Percentiles rank a stretch among this genome's conserved stretches.
phyloP scores from a whole-genome alignment of 768 basidiomycete species.

The Heimioporus sp. region DNA sequence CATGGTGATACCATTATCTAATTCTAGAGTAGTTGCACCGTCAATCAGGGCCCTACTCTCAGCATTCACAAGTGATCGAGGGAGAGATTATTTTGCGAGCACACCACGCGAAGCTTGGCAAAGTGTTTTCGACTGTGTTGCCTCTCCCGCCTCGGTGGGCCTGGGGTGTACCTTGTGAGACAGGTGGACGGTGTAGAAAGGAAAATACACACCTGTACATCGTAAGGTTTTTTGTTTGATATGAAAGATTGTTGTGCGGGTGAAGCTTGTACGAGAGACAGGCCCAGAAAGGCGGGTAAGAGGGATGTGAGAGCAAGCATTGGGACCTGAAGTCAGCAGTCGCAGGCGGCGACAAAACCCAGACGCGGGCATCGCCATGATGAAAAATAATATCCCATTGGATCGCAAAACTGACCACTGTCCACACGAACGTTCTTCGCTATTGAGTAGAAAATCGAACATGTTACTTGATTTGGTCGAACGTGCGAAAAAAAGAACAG shows the following conservation, averaged over 20 bases:
- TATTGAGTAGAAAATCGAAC: neutral
- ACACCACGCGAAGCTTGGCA: slow-evolving; percentile 78
- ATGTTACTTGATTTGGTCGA: slow-evolving; percentile 22
- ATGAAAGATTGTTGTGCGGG: slow-evolving; percentile 28
- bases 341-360: neutral
- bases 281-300: neutral
- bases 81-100: slow-evolving; percentile 9
- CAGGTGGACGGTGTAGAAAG: neutral
- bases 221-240: slow-evolving; percentile 37
- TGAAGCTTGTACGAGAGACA: slow-evolving; percentile 19
- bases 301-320: slow-evolving; percentile 18
- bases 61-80: slow-evolving; percentile 3
- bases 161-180: slow-evolving; percentile 32
- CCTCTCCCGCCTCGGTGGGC: slow-evolving; percentile 79
- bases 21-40: slow-evolving; percentile 72
- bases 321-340: neutral
- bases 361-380: neutral
- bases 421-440: slow-evolving; percentile 30
- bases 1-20: slow-evolving; percentile 77
- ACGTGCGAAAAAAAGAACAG: slow-evolving; percentile 14
- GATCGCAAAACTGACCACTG: slow-evolving; percentile 17
- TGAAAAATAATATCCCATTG: slow-evolving; percentile 10
- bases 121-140: slow-evolving; percentile 67
- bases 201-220: slow-evolving; percentile 44
- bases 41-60: slow-evolving; percentile 64